phyloP scores from a whole-genome alignment of 2,329 filamentous ascomycete species.

The Chaetomiaceae sp. region DNA sequence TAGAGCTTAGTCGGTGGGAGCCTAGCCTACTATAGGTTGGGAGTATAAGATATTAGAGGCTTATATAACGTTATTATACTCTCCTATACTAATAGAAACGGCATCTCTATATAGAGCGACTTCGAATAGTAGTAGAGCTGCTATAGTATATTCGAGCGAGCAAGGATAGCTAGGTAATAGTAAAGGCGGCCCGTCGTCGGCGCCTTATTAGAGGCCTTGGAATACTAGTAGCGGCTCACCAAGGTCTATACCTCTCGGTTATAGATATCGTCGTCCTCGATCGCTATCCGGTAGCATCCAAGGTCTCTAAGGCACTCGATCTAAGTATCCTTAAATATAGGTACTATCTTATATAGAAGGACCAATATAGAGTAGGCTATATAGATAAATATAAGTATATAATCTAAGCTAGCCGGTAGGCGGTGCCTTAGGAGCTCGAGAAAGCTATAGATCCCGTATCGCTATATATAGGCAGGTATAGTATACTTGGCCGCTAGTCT shows the following conservation, averaged over 20 bases:
- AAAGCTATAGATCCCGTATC: constrained; percentile 83
- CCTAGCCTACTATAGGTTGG: constrained; percentile 33
- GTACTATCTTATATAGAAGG: constrained; percentile 77
- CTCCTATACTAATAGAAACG: constrained; percentile 64
- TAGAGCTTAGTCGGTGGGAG: constrained; percentile 49
- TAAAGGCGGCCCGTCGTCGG: constrained; percentile 76
- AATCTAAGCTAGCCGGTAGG: constrained; percentile 72
- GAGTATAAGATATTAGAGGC: constrained; percentile 41
- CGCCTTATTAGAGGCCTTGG: constrained; percentile 70
- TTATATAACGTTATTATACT: constrained; percentile 67
- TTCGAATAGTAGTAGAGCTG: constrained; percentile 72
- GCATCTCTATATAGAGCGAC: constrained; percentile 62
- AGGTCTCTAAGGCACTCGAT: constrained; percentile 89
- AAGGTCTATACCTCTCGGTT: constrained; percentile 78
- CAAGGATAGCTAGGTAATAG: constrained; percentile 80
- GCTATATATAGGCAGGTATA: constrained; percentile 94
- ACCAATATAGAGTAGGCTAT: constrained; percentile 88
- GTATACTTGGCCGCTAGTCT: constrained; percentile 73
- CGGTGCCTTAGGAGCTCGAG: constrained; percentile 71
- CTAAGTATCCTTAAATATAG: constrained; percentile 82
- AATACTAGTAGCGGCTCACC: constrained; percentile 80
- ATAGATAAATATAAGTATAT: constrained; percentile 90
- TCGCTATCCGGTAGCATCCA: constrained; percentile 77
- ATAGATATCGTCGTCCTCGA: constrained; percentile 73
- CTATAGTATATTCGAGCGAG: constrained; percentile 62